A percentile compares a stretch with the other conserved stretches of the same genome.
phyloP scores from a whole-genome alignment of 805 yeast genomes.

The Kuraishia molischiana region DNA sequence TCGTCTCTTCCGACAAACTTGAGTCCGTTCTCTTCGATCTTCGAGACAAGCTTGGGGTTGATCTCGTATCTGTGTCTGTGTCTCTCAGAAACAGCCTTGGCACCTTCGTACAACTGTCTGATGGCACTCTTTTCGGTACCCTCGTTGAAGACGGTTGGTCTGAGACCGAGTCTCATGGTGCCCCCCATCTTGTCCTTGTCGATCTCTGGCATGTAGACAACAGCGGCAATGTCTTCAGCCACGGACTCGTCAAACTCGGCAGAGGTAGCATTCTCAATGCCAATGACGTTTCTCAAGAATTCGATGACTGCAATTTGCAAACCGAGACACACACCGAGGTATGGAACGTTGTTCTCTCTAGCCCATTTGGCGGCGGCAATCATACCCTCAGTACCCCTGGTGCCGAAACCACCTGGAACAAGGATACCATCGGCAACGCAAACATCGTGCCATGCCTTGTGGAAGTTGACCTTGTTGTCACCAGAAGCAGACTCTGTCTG shows the following conservation, averaged over 20 bases:
- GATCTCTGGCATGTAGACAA: conserved; percentile 97
- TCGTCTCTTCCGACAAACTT: conserved; percentile 93
- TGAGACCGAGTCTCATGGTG: conserved; percentile 95
- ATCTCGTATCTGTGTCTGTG: conserved; percentile 98
- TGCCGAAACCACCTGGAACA: conserved; percentile 98
- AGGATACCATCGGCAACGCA: conserved; percentile 94
- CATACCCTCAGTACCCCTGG: conserved; percentile 98
- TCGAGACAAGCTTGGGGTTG: conserved; percentile 69
- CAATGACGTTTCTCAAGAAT: conserved; percentile 73
- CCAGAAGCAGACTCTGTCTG: conserved; percentile 35
- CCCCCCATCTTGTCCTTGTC: conserved; percentile 96
- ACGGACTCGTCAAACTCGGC: conserved; percentile 69
- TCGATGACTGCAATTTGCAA: conserved; percentile 96
- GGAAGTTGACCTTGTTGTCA: conserved; percentile 65
- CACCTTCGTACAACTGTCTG: conserved; percentile 70
- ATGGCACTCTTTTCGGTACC: conserved; percentile 60
- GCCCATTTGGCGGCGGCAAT: conserved; percentile 95
- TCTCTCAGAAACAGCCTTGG: conserved; percentile 70
- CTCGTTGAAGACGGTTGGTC: conserved; percentile 74
- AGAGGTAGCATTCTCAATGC: conserved; percentile 59
- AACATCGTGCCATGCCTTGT: conserved; percentile 90
- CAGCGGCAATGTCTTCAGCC: conserved; percentile 58
- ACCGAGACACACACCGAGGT: conserved; percentile 94
- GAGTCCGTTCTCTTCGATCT: conserved; percentile 72
- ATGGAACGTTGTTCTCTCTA: conserved; percentile 91